Evolutionary conservation across 1,139 yeast species (phyloP).

Genomic region (Pichia sp.): DNA sequence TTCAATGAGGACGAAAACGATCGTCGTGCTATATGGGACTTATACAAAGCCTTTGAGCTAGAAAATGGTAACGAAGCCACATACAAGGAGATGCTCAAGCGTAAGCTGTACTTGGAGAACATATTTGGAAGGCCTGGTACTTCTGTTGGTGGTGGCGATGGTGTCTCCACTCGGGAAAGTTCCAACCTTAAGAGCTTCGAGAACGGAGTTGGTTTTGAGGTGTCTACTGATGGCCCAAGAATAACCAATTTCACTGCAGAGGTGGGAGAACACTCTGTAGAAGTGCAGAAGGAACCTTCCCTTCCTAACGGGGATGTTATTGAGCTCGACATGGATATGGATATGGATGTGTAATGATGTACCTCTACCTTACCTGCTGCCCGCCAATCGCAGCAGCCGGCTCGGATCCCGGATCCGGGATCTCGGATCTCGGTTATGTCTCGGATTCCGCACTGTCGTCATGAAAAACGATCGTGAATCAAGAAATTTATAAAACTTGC

Average conservation of each 20-base stretch:
- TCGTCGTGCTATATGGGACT: slow-evolving; percentile 21
- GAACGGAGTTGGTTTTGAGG: not conserved
- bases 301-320: slow-evolving; percentile 57
- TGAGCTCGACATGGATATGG: slow-evolving; percentile 47
- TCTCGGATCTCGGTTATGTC: too few species aligned
- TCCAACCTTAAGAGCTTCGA: too few species aligned
- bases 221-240: not conserved
- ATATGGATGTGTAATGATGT: too few species aligned
- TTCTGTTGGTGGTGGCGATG: too few species aligned
- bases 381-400: not conserved
- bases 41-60: slow-evolving; percentile 74
- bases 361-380: too few species aligned
- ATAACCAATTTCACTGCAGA: too few species aligned
- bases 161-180: too few species aligned
- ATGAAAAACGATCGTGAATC: too few species aligned
- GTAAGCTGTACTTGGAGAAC: slow-evolving; percentile 40
- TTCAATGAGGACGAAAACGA: slow-evolving; percentile 14
- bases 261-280: not conserved
- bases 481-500: too few species aligned
- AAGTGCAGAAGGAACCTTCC: slow-evolving; percentile 6
- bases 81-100: slow-evolving; percentile 67
- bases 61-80: slow-evolving; percentile 62
- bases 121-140: slow-evolving; percentile 10
- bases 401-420: not conserved
- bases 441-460: too few species aligned